phyloP scores from a whole-genome alignment of 2,329 filamentous ascomycete genomes.

The Corinectria fuckeliana region DNA sequence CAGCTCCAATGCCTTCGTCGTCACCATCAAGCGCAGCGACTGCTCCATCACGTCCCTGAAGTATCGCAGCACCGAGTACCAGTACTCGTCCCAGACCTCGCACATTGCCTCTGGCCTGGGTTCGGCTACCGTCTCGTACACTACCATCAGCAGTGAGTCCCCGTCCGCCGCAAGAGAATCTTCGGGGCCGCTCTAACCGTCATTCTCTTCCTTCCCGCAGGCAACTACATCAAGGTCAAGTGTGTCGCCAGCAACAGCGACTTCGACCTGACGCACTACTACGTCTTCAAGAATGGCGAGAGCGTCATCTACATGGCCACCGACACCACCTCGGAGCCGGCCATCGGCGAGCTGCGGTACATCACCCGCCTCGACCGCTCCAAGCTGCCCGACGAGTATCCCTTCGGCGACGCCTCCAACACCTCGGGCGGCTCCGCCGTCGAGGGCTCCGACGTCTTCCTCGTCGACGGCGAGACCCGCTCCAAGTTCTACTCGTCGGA shows the following conservation, averaged over 20 bases:
- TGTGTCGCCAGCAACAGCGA: conserved; percentile 59
- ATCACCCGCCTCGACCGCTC: conserved; percentile 64
- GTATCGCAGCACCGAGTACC: conserved; percentile 64
- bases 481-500: conserved; percentile 75
- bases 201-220: conserved; percentile 12
- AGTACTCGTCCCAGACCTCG: conserved; percentile 52
- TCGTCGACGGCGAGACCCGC: conserved; percentile 67
- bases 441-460: conserved; percentile 65
- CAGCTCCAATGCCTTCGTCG: conserved; percentile 55
- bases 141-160: conserved; percentile 41
- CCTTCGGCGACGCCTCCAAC: conserved; percentile 61
- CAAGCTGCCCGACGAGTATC: conserved; percentile 58
- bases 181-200: conserved; percentile 9
- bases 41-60: conserved; percentile 71
- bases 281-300: conserved; percentile 66
- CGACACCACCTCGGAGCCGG: conserved; percentile 63
- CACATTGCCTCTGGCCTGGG: conserved; percentile 52
- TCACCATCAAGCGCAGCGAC: conserved; percentile 58
- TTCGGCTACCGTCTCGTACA: conserved; percentile 60
- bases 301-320: conserved; percentile 67
- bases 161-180: too few relatives aligned
- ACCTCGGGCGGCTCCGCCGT: conserved; percentile 59
- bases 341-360: conserved; percentile 67
- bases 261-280: conserved; percentile 64
- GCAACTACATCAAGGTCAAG: conserved; percentile 65